phyloP scores from a whole-genome alignment of 2,329 filamentous ascomycete genomes.

The Neophaeococcomyces mojaviensis region DNA sequence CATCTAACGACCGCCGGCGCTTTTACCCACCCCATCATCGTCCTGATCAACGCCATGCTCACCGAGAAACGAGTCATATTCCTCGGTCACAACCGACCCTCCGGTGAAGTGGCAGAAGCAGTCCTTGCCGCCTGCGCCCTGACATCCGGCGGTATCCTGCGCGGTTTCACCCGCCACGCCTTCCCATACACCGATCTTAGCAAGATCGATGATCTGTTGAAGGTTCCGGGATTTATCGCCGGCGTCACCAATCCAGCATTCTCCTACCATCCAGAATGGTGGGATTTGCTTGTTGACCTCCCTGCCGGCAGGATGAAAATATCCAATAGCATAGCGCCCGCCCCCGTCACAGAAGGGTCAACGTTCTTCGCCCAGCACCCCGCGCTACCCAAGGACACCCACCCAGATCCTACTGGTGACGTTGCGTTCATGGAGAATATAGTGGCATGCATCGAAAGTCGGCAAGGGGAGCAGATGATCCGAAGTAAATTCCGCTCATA shows the following conservation, averaged over 20 bases:
- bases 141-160: constrained; percentile 81
- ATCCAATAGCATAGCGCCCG: constrained; percentile 74
- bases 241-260: constrained; percentile 97
- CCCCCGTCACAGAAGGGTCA: constrained; percentile 74
- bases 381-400: constrained; percentile 23
- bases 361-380: constrained; percentile 79
- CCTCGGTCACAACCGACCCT: constrained; percentile 87
- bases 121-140: constrained; percentile 93
- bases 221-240: constrained; percentile 94
- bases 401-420: constrained; percentile 71
- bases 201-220: constrained; percentile 92
- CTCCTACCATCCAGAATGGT: constrained; percentile 92
- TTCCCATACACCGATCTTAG: constrained; percentile 98
- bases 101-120: constrained; percentile 93
- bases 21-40: constrained; percentile 86
- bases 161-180: constrained; percentile 90
- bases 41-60: constrained; percentile 86
- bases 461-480: constrained; percentile 83
- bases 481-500: constrained; percentile 90
- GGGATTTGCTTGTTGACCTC: constrained; percentile 92
- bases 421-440: constrained; percentile 82
- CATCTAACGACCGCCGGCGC: constrained; percentile 89
- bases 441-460: constrained; percentile 70
- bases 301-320: constrained; percentile 91
- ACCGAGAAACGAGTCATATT: constrained; percentile 97